Evolutionary conservation across 2,329 filamentous ascomycete genomes (phyloP).

Genomic region (Hypoxylon sp.): DNA sequence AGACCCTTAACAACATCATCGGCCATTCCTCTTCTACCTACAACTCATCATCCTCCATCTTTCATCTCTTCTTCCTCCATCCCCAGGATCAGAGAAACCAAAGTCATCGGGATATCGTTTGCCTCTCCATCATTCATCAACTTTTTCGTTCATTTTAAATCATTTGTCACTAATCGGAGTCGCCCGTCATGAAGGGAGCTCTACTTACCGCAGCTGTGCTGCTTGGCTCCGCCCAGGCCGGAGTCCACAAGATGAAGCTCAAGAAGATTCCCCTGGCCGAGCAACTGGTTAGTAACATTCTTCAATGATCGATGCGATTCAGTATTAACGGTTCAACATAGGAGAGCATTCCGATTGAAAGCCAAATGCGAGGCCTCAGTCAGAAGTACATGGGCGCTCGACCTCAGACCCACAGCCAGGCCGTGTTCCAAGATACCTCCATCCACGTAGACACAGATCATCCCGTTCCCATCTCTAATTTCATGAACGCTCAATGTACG

Average conservation of each 20-base stretch:
- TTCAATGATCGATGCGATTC: constrained; percentile 1
- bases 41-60: constrained; percentile 33
- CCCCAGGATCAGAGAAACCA: constrained; percentile 18
- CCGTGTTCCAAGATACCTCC: constrained; percentile 83
- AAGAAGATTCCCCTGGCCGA: constrained; percentile 95
- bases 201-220: constrained; percentile 83
- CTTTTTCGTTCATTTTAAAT: constrained; percentile 27
- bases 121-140: constrained; percentile 13
- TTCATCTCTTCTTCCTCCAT: constrained; percentile 34
- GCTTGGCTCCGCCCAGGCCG: constrained; percentile 86
- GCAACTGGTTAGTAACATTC: constrained; percentile 80
- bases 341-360: constrained; percentile 83
- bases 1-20: constrained; percentile 43
- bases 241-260: constrained; percentile 95
- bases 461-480: constrained; percentile 93
- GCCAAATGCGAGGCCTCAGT: constrained; percentile 84
- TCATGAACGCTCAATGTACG: constrained; percentile 98
- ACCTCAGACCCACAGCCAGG: constrained; percentile 77
- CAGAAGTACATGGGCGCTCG: constrained; percentile 97
- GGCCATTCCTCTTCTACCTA: constrained; percentile 36
- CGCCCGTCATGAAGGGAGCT: constrained; percentile 85
- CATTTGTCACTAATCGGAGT: constrained; percentile 40
- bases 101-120: constrained; percentile 16
- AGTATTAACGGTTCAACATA: constrained; percentile 57
- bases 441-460: constrained; percentile 78